phyloP scores from a whole-genome alignment of 2,329 filamentous ascomycete species.

The Clarireedia paspali region DNA sequence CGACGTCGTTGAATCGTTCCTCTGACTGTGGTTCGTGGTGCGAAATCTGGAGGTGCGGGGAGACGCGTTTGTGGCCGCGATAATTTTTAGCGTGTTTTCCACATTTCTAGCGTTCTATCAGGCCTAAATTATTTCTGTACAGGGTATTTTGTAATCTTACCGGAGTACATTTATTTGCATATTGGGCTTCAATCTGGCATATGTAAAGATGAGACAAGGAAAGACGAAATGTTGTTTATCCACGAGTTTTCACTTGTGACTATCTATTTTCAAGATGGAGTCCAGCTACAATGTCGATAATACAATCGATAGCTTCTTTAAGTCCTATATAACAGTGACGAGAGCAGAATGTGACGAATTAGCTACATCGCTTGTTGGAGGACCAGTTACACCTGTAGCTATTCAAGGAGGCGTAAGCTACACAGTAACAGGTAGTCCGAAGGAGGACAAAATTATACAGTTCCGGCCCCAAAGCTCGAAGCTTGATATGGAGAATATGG shows the following conservation, averaged over 20 bases:
- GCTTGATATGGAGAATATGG: not conserved
- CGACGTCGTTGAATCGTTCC: not conserved
- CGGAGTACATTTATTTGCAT: not conserved
- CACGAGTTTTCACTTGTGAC: too few species aligned
- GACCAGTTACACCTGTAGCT: not conserved
- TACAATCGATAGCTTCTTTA: not conserved
- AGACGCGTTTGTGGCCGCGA: not conserved
- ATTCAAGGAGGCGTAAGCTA: slow-evolving; percentile 4
- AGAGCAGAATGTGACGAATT: not conserved
- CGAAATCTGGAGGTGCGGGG: not conserved
- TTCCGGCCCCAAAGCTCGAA: not conserved
- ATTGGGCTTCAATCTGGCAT: too few species aligned
- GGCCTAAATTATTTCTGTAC: not conserved
- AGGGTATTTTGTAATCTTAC: not conserved
- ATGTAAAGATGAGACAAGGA: too few species aligned
- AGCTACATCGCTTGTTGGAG: not conserved
- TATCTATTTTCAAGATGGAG: too few species aligned
- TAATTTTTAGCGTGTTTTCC: not conserved
- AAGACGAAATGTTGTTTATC: too few species aligned
- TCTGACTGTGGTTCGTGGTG: not conserved
- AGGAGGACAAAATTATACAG: not conserved
- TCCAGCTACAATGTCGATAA: not conserved
- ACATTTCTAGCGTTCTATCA: not conserved
- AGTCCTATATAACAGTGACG: not conserved
- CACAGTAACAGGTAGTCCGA: not conserved